phyloP scores from a whole-genome alignment of 345 rosid genomes.

The Murraya paniculata region DNA sequence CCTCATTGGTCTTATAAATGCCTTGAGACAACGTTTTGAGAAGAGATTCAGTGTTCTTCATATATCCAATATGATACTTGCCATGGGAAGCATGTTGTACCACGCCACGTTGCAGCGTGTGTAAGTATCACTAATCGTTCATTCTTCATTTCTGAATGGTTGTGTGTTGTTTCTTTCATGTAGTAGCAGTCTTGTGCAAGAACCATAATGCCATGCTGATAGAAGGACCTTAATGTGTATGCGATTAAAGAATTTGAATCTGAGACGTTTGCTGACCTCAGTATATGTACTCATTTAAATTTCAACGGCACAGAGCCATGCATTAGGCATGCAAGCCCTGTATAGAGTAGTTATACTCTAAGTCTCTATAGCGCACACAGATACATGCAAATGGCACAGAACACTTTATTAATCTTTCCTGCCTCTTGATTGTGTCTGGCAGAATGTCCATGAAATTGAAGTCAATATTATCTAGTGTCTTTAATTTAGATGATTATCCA shows the following conservation, averaged over 20 bases:
- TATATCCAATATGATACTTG: conserved; percentile 82
- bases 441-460: neutral
- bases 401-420: neutral
- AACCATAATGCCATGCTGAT: neutral
- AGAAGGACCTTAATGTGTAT: neutral
- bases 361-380: neutral
- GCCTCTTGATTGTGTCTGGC: neutral
- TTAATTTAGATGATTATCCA: neutral
- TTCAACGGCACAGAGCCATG: neutral
- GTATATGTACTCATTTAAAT: neutral
- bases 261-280: neutral
- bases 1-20: conserved; percentile 76
- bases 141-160: neutral
- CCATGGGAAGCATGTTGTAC: conserved; percentile 89
- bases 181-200: neutral
- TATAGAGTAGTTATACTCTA: neutral
- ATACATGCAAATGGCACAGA: neutral
- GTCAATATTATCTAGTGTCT: neutral
- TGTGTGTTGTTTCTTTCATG: neutral
- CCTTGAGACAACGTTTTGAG: conserved; percentile 86
- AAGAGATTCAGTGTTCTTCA: conserved; percentile 92
- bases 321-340: neutral
- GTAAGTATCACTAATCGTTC: conserved; percentile 43
- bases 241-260: neutral
- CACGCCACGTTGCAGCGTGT: conserved; percentile 73